Evolutionary conservation across 2,329 filamentous ascomycete genomes (phyloP), one percentile per base, ranked within the genome.

Genomic region (Trichophyton mentagrophytes): DNA sequence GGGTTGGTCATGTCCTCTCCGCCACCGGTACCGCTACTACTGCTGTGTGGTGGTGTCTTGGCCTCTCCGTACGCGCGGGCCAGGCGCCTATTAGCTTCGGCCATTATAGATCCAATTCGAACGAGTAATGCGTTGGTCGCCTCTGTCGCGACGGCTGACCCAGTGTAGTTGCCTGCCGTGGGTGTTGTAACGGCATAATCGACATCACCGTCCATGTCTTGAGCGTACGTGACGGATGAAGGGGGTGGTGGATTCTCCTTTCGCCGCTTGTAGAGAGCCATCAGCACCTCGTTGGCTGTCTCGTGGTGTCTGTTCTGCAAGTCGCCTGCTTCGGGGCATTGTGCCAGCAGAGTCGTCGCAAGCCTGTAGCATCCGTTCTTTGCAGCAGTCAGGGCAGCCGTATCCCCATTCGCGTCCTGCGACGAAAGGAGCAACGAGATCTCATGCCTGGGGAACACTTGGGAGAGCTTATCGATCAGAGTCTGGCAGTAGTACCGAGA

Each of bases 401-500:
- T 97, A 71, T 99, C 95, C 46, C 92, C 92, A 46, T 90, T 86
- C 30, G 85, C 79, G 71, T 99, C 92, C 69, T 90, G 88, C 7
- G 85, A 81, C 67, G 96, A 90, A 9, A 99, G 78, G 9, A 97
- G 76, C 56, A 84, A 79, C 63, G 90, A 88, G 56, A 97, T 84
- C 61, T 89, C 85, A 61, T 86, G 83, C 7, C 86, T 86, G 3
- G 89, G 84, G 66, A 88, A 84, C 0, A 85, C 84, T 68, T 95
- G 89, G 64, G 86, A 84, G 63, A 99, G 82, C 71, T 87, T 90
- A 73, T 95, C 92, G 60, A 97, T 80, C 64, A 97, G 86, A 65
- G 87, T 87, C 72, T 97, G 92, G 36, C 96, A 82, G 73, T 99
- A 99, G 72, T 97, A 97, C 38, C 90, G 83, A 36, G 91, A 90